Conservation (phyloP, 345 rosid genomes). For the Schrenkiella parvula region DNA sequence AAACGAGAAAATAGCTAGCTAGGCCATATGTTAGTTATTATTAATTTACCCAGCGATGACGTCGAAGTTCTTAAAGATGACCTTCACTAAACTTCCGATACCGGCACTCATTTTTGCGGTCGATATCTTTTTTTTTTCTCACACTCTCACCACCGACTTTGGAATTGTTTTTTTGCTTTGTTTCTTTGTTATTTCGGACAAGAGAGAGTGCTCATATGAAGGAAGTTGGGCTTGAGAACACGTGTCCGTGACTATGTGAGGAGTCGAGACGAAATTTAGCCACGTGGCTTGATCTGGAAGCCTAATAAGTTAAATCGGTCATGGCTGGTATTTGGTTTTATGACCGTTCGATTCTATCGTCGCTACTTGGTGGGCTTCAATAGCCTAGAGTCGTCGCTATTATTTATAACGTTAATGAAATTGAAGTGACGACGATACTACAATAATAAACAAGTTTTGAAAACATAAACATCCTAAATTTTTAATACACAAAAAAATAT, state of each 20-base stretch:
- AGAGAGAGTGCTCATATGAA: conserved; percentile 13
- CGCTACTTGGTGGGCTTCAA: not conserved
- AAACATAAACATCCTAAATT: too few species aligned
- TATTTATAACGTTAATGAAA: too few species aligned
- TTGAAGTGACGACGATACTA: too few species aligned
- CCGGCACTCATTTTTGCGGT: conserved; percentile 31
- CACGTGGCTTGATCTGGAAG: conserved; percentile 22
- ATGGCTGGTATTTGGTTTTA: not conserved
- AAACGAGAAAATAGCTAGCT: not conserved
- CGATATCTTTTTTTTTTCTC: not conserved
- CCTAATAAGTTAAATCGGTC: not conserved
- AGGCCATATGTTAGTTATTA: not conserved
- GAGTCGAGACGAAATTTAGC: conserved; percentile 13
- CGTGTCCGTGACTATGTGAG: conserved; percentile 26
- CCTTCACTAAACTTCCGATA: conserved; percentile 58
- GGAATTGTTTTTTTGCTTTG: not conserved
- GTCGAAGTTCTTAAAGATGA: conserved; percentile 67
- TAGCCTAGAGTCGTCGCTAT: too few species aligned
- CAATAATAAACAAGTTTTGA: too few species aligned
- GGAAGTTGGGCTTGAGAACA: conserved; percentile 14
- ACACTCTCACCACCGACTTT: conserved; percentile 16
- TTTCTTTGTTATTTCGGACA: not conserved
- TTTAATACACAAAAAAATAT: too few species aligned
- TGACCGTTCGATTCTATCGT: conserved; percentile 26
- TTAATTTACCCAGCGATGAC: conserved; percentile 62